Conservation (phyloP, 2,329 filamentous ascomycete species). For the Pseudogymnoascus sp. region DNA sequence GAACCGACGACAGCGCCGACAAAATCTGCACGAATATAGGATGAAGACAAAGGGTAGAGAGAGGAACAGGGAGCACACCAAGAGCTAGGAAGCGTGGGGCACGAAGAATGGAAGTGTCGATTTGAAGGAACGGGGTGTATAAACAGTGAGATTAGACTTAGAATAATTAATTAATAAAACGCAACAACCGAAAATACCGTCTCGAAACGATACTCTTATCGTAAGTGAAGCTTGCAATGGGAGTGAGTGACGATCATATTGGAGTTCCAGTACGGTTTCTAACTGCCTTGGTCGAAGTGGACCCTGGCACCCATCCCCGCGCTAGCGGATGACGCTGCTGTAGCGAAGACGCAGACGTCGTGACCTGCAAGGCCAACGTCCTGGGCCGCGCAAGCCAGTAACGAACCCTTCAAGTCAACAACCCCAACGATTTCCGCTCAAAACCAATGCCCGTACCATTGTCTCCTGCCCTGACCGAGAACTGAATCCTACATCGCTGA, state of each 20-base stretch:
- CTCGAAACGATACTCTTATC: neutral
- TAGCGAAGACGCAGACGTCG: conserved; percentile 8
- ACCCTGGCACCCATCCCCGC: conserved; percentile 1
- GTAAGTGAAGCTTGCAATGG: neutral
- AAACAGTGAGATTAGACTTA: neutral
- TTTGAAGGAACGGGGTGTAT: neutral
- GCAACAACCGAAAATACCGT: neutral
- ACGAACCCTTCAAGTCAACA: neutral
- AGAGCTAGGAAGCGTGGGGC: conserved; percentile 26
- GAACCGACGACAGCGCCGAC: neutral
- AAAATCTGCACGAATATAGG: neutral
- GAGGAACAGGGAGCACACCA: conserved; percentile 22
- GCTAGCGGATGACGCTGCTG: conserved; percentile 8
- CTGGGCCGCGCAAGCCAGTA: conserved; percentile 6
- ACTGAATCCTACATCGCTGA: conserved; percentile 3
- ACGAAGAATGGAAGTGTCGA: neutral
- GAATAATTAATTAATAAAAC: neutral
- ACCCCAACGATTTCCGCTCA: neutral
- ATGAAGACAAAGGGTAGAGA: neutral
- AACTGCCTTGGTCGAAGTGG: neutral
- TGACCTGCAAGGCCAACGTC: conserved; percentile 8
- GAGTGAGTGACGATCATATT: neutral
- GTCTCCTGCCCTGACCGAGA: neutral
- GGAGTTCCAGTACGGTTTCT: neutral
- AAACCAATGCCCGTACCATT: neutral